Base-by-base conservation (phyloP, 331 rosid genomes). In the Prunus yedoensis region DNA sequence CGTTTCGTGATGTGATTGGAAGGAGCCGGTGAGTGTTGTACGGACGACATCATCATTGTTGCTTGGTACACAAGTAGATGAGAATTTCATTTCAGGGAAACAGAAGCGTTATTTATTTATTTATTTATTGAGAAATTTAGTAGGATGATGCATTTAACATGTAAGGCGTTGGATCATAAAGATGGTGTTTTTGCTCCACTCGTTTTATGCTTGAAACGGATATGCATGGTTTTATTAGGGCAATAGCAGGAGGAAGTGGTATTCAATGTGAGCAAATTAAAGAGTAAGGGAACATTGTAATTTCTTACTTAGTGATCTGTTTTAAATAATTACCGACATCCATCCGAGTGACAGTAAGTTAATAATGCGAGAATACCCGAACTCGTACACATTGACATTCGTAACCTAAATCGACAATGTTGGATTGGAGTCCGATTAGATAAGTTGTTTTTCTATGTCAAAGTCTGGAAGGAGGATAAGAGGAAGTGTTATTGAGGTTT, bases 161-260 rank as follows among this genome's bases (percentile, higher is more conserved):
- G 43, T 75, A 21, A 13, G 64, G 60, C 56, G 70, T 58, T 58
- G 57, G 74, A 77, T 68, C 81, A 58, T 70, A 70, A 77, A 49
- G 21, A 70, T 28, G 65, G 76, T 35, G 81, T 38, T 57, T 68
- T 30, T 3, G 43, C 43, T 27, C 58, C 14, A 10, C 58, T 58
- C 5, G 54, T 41, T 70, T 4, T 20, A 21, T 53, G 79, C 66
- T 41, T 54, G 17, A 18, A 58, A 68, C 46, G 65, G 70, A 35
- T 28, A 38, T 18, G 62, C 41, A 30, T 23, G 59, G 66, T 18
- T 35, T 35, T 2, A 65, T 65, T 4, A 35, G 43, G 66, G 35
- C n/a, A 46, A 3, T 67, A 14, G 27, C 6, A 3, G 1, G 27
- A 38, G 58, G 21, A 6, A 69, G 68, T 60, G 68, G 59, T 3